Evolutionary conservation across 2,329 filamentous ascomycete species (phyloP), one percentile per base, ranked within the genome.

Genomic region (Botrytis byssoidea): DNA sequence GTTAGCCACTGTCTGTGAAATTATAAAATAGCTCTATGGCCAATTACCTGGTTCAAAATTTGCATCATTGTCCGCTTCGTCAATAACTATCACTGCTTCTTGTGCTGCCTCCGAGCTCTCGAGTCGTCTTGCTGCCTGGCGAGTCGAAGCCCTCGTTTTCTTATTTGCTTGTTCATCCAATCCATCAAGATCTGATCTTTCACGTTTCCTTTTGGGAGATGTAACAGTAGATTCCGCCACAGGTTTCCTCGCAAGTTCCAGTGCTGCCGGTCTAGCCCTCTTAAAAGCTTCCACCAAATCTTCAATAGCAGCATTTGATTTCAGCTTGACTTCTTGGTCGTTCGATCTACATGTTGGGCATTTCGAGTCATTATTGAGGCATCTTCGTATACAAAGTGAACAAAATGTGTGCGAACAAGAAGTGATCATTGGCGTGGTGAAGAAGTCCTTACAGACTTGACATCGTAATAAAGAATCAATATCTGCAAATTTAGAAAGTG

Each of bases 371-470:
- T 89, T 88, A 3, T 91, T 91, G 0, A 99, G 87, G 75, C 93
- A 94, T 76, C 95, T 88, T 44, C 96, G 92, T 81, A 99, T 98
- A 82, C 96, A 99, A 71, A 97, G 85, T 10, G 95, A 98, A 86
- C 96, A 99, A 81, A 99, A 99, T 0, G 96, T 98, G 82, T 99
- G 96, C 71, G 90, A 92, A 84, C 96, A 99, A 1, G 93, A 93
- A 0, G 96, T 99, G 76, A 98, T 91, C 89, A 99, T 96, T 0
- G 96, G 96, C 69, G 94, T 97, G 75, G 90, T 90, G 85, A 93
- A 98, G 83, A 98, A 97, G 82, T 99, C 97, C 82, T 98, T 98
- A 88, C 96, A 99, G 74, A 99, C 93, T 83, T 98, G 93, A 83
- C 96, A 99, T 78, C 96, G 93, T 32, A 99, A 86, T 4, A 94